Conservation (phyloP, 192 early-diverging fungal genomes). For the Podila minutissima region DNA sequence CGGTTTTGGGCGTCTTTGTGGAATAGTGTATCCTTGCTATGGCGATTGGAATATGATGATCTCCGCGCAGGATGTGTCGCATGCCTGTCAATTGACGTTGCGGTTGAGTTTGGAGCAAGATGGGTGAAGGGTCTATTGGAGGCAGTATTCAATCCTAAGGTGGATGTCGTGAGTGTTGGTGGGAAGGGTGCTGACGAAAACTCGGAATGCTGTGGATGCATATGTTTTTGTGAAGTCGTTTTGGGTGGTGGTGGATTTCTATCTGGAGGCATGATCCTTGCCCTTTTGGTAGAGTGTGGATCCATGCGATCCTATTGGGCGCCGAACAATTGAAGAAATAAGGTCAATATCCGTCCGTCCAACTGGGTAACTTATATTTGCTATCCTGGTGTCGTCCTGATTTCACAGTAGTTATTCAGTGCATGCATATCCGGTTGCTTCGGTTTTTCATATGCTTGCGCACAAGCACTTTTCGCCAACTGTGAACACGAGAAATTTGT, state of each 20-base stretch:
- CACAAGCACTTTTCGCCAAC: background rate
- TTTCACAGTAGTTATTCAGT: too few relatives aligned
- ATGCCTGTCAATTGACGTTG: background rate
- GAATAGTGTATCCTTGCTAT: constrained; percentile 27
- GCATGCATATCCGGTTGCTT: background rate
- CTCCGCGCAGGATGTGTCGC: background rate
- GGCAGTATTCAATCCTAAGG: constrained; percentile 15
- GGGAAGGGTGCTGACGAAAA: background rate
- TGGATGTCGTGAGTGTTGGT: background rate
- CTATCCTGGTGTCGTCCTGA: too few relatives aligned
- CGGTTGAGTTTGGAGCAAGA: too few relatives aligned
- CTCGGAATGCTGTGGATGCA: background rate
- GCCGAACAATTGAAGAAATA: too few relatives aligned
- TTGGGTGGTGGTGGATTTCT: background rate
- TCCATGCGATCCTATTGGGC: constrained; percentile 9
- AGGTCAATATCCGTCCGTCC: too few relatives aligned
- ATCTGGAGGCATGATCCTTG: constrained; percentile 43
- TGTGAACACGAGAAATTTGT: background rate
- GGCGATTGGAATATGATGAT: constrained; percentile 10
- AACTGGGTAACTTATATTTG: too few relatives aligned
- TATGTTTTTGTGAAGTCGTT: background rate
- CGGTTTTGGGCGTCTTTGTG: constrained; percentile 28
- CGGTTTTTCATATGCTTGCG: background rate
- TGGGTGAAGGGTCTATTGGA: background rate
- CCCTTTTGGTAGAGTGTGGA: constrained; percentile 32